phyloP scores from a whole-genome alignment of 208 protist genomes.

The Leptomonas seymouri region DNA sequence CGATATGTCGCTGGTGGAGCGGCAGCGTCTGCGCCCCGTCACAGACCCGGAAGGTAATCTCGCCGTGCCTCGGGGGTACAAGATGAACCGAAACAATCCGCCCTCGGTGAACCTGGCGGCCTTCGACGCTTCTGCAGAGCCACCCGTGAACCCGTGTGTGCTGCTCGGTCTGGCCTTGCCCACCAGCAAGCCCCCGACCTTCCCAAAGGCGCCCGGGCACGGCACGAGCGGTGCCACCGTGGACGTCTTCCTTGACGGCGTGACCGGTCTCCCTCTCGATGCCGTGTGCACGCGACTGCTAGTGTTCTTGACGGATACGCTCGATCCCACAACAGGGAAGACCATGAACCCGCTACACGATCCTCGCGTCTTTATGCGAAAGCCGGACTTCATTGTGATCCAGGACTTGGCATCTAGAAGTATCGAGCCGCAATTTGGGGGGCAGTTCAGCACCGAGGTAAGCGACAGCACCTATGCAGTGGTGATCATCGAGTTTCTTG shows the following conservation, averaged over 20 bases:
- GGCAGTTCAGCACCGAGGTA: slow-evolving; percentile 24
- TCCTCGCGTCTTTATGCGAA: slow-evolving; percentile 52
- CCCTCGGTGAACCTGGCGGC: slow-evolving; percentile 27
- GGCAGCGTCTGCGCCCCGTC: slow-evolving; percentile 26
- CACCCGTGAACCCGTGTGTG: slow-evolving; percentile 34
- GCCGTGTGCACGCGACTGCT: slow-evolving; percentile 53
- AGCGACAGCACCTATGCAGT: slow-evolving; percentile 41
- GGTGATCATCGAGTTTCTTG: slow-evolving; percentile 76
- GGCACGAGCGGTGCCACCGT: slow-evolving; percentile 31
- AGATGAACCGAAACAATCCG: slow-evolving; percentile 28
- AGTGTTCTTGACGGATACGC: slow-evolving; percentile 58
- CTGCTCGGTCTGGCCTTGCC: slow-evolving; percentile 40
- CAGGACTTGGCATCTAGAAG: slow-evolving; percentile 45
- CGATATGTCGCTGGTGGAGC: slow-evolving; percentile 21
- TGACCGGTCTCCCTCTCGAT: slow-evolving; percentile 63
- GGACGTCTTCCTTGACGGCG: slow-evolving; percentile 47
- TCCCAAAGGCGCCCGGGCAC: slow-evolving; percentile 24
- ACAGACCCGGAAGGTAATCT: slow-evolving; percentile 43
- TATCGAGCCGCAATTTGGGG: slow-evolving; percentile 47
- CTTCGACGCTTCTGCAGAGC: slow-evolving; percentile 29
- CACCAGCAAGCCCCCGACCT: slow-evolving; percentile 21
- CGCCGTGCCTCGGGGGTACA: slow-evolving; percentile 46
- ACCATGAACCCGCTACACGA: slow-evolving; percentile 36
- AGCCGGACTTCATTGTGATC: slow-evolving; percentile 54
- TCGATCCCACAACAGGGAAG: slow-evolving; percentile 36